Base-by-base conservation (phyloP, 305 asterid genomes). In the Fraxinus velutina region DNA sequence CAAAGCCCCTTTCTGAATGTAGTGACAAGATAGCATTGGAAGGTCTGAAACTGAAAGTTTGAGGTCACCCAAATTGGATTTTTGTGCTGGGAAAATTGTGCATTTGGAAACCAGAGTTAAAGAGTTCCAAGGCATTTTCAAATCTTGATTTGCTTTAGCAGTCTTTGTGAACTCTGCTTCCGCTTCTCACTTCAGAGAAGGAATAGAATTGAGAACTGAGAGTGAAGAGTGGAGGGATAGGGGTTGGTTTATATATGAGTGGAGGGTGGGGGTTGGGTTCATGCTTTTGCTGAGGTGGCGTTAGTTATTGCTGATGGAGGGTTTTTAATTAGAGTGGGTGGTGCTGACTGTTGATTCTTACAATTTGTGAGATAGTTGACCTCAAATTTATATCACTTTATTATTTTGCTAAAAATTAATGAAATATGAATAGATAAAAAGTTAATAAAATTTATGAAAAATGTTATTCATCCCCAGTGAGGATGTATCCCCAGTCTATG, bases 221-320 rank as follows among this genome's bases (percentile, higher is more conserved):
- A 15, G 24, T 4, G 64, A n/a, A 34, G 39, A 34, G 39, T 34
- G 39, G 39, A n/a, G 64, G 5, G 1, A 5, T 44, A 15, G 8
- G 62, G 62, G 7, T 4, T 13, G 22, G 24, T n/a, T n/a, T 52
- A 4, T n/a, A 52, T 4, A 52, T 1, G 64, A 0, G 24, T 39
- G 39, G 39, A 5, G 1, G 5, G 4, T 33, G 39, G 7, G 39
- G 39, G 64, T 52, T n/a, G 64, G 64, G 64, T 88, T 74, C 89
- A 88, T 88, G 91, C 81, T 86, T 85, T 86, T 88, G 87, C 10
- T 75, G 81, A 19, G 36, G 74, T 66, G 78, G 44, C 12, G 10
- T 37, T 37, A 7, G 12, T 37, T 37, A 36, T 75, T 19, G 81
- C 29, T 34, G 39, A 34, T 34, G 39, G 39, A 34, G 7, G 6